Base-by-base conservation (phyloP, 164 flowering plant species). In the Vitis riparia region DNA sequence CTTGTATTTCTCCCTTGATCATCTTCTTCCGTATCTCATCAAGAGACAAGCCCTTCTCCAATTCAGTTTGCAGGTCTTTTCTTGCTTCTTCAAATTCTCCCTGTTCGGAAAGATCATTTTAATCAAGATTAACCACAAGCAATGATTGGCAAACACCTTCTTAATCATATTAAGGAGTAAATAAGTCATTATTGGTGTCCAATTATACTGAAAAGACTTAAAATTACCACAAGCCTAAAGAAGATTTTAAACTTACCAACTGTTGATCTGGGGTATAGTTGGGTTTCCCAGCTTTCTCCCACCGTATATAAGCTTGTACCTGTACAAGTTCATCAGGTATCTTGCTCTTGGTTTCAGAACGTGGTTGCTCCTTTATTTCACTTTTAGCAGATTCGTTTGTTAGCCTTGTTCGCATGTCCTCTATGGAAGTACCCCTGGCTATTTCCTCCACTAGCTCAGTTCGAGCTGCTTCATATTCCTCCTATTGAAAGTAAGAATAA, bases 381-480 rank as follows among this genome's bases (percentile, higher is more conserved):
- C 71, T 70, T 52, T 65, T 51, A 68, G 70, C 86, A 76, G 66
- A 80, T 71, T 75, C 81, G 44, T 80, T 87, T 11, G 79, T 80
- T 51, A 95, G 50, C 72, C 72, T 92, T 70, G 79, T 77, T 61
- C 89, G 82, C 53, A 95, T 81, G 65, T 87, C 89, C 63, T 91
- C 80, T 68, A 89, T 68, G 50, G 99, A 84, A 74, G 81, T 62
- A 51, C 99, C 99, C 75, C 83, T 84, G 67, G 88, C 82, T 59
- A 89, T 58, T 85, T 91, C 94, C 76, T 91, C 87, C 83, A 84
- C 29, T 62, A 95, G 84, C 80, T 95, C 98, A 60, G 71, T 50
- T 19, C 98, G 90, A 68, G 98, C 99, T 61, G 97, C 99, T 85
- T 95, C 98, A 83, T 87, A 95, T 73, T 95, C 99, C 76, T 64